Conservation (phyloP, 2,329 filamentous ascomycete genomes). For the Verticillium albo-atrum region DNA sequence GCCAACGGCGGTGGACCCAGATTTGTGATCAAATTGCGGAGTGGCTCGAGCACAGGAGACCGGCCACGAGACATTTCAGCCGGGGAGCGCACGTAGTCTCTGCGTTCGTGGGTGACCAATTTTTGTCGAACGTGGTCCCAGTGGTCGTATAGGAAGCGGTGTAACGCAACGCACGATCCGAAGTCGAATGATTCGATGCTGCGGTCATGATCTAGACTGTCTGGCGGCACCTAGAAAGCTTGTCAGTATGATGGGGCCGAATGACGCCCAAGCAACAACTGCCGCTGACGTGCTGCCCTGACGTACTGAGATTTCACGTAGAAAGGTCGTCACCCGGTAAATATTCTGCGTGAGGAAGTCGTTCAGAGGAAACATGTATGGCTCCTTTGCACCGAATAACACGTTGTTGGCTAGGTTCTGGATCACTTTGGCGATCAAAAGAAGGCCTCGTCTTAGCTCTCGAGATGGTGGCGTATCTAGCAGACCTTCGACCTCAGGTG, state of each 20-base stretch:
- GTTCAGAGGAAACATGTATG: constrained; percentile 68
- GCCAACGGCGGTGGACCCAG: constrained; percentile 64
- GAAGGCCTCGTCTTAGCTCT: constrained; percentile 63
- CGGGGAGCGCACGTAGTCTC: constrained; percentile 51
- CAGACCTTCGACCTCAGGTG: constrained; percentile 64
- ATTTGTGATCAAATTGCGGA: constrained; percentile 59
- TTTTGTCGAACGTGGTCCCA: constrained; percentile 67
- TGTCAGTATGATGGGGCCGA: background rate
- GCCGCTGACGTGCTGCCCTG: constrained; percentile 6
- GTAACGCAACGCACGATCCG: constrained; percentile 64
- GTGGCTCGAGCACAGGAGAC: constrained; percentile 54
- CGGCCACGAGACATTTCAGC: constrained; percentile 46
- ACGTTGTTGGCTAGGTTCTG: constrained; percentile 71
- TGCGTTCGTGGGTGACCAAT: constrained; percentile 54
- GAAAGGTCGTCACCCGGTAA: constrained; percentile 61
- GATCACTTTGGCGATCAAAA: constrained; percentile 67
- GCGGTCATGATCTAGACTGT: constrained; percentile 33
- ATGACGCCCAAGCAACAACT: too few relatives aligned
- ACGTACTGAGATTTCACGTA: constrained; percentile 62
- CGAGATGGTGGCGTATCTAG: constrained; percentile 58
- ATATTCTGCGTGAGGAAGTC: constrained; percentile 66
- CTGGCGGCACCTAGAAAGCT: constrained; percentile 38
- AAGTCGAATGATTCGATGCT: constrained; percentile 59
- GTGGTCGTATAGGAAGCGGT: constrained; percentile 66
- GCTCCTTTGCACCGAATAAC: constrained; percentile 66